Evolutionary conservation across 352 stramenopile species (phyloP), one percentile per base, ranked within the genome.

Genomic region (Pythium brassicae): DNA sequence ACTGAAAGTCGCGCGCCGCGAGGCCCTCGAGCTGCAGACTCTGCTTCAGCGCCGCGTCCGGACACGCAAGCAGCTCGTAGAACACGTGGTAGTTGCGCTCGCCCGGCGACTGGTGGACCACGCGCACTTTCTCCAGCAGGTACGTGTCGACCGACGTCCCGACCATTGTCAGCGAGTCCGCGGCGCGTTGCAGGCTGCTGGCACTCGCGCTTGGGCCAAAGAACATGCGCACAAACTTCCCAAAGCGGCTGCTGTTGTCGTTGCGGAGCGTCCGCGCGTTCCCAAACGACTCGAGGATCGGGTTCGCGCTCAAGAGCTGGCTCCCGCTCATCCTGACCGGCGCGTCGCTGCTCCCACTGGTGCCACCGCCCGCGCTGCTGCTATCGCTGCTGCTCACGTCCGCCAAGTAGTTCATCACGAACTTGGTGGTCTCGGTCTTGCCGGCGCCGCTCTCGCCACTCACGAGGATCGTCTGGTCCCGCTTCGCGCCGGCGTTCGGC

Each of bases 41-140:
- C 11, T 52, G 55, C 69, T 87, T 72, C 60, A 74, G 65, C 65
- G 60, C 43, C 15, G 67, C 66, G 66, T 76, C 62, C 55, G 72
- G 77, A 63, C 75, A 75, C 29, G 71, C 71, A 22, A 92, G 58
- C 15, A 94, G 64, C 35, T 92, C 76, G 50, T 92, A 94, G 60
- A 94, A 91, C 26, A 89, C 63, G 62, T 94, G 85, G 52, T 86
- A 94, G 59, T 90, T 92, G 23, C 85, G 79, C 54, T 94, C 85
- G 17, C 76, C 78, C 5, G 69, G 55, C 9, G 73, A 76, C 62
- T 93, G 84, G 39, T 82, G 82, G n/a, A 94, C 69, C 32, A 95
- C 71, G 35, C 88, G 82, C 45, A 96, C 87, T 61, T 97, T 97
- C 69, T 98, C 94, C 50, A 98, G 73, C 5, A 98, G 64, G 55